These are phyloP conservation scores for Emmonsiellopsis sp. DNA, from an alignment of 2,329 filamentous ascomycete genomes.

Conservation along the genomic window DNA sequence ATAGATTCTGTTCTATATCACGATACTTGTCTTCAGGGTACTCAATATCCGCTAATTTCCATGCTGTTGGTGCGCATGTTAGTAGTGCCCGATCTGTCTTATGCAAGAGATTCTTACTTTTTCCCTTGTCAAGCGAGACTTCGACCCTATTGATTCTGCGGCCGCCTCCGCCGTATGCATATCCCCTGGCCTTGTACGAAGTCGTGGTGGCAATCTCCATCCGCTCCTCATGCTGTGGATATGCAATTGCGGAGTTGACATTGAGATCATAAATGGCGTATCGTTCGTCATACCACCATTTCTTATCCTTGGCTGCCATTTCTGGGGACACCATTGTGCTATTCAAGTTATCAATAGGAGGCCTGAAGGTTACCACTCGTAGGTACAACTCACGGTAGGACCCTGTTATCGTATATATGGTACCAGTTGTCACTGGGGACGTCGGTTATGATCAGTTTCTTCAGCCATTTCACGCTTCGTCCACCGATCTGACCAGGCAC, in stretches of 20 bases:
- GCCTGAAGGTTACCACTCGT: neutral
- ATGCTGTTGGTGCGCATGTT: constrained; percentile 35
- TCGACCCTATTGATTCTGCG: constrained; percentile 73
- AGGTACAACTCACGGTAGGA: constrained; percentile 51
- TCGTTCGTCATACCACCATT: constrained; percentile 79
- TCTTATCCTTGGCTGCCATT: constrained; percentile 60
- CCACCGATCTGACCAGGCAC: constrained; percentile 89
- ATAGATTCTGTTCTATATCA: constrained; percentile 53
- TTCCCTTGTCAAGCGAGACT: constrained; percentile 72
- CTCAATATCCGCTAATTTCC: constrained; percentile 65
- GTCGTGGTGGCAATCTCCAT: constrained; percentile 42
- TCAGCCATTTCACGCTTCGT: constrained; percentile 88
- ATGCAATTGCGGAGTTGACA: constrained; percentile 72
- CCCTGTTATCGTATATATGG: constrained; percentile 86
- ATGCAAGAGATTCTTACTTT: constrained; percentile 29
- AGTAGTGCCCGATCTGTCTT: neutral
- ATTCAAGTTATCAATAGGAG: constrained; percentile 4
- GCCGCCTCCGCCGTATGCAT: constrained; percentile 85
- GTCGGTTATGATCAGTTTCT: constrained; percentile 66
- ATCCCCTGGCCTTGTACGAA: constrained; percentile 62
- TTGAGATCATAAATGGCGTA: constrained; percentile 92
- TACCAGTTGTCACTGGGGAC: constrained; percentile 88
- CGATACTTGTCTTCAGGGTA: constrained; percentile 85
- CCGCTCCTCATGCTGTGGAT: constrained; percentile 67
- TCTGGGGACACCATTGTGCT: constrained; percentile 74